Conservation (phyloP, 441 rosid species). For the Syzygium syzygioides region DNA sequence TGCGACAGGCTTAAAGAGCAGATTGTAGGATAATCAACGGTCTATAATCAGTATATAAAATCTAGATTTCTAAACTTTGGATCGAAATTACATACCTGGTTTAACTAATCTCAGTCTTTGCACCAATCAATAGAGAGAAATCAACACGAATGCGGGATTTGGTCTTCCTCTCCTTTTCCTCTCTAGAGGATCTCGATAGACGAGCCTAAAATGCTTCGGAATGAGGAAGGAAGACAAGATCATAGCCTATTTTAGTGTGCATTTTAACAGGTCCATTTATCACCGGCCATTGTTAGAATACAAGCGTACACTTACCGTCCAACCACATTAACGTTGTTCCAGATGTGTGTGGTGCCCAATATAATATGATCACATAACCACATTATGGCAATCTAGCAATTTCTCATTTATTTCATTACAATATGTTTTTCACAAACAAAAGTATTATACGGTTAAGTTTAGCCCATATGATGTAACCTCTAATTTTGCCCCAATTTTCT, state of each 20-base stretch:
- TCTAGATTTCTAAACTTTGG: too few relatives aligned
- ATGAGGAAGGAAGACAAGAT: neutral
- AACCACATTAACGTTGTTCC: neutral
- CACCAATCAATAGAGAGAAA: neutral
- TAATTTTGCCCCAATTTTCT: neutral
- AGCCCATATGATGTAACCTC: too few relatives aligned
- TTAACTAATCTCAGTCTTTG: too few relatives aligned
- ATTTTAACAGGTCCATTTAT: neutral
- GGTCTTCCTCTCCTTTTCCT: neutral
- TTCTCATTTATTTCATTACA: too few relatives aligned
- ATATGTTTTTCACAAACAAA: too few relatives aligned
- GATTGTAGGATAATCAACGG: neutral
- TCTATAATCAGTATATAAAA: too few relatives aligned
- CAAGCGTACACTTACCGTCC: fast-evolving
- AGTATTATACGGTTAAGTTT: too few relatives aligned
- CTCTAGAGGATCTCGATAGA: neutral
- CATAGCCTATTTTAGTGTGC: neutral
- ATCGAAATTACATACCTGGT: too few relatives aligned
- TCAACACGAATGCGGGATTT: too few relatives aligned
- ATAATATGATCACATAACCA: too few relatives aligned
- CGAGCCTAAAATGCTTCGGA: neutral
- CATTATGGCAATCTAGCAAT: too few relatives aligned
- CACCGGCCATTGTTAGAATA: neutral
- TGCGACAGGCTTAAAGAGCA: neutral
- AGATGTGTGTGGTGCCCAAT: neutral